Percentiles rank a stretch among this genome's conserved stretches.
These are phyloP conservation scores for Wickerhamiella kazuoi DNA, from an alignment of 805 yeast genomes.

Conservation along the genomic window DNA sequence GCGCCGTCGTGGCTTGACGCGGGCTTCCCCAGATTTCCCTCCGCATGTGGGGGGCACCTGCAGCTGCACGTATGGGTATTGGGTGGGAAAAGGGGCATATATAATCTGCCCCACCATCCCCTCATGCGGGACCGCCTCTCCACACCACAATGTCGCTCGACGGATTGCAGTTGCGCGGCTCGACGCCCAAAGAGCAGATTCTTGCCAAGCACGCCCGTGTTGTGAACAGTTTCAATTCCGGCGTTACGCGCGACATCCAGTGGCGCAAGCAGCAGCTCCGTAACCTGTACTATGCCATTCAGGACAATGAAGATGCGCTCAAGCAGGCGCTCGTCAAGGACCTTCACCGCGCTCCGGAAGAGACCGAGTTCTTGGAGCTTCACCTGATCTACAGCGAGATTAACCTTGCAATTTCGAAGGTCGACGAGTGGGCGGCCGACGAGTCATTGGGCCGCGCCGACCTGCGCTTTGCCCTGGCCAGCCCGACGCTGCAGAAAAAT, in stretches of 20 bases:
- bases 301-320: slow-evolving; percentile 39
- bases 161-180: slow-evolving; percentile 1
- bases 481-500: slow-evolving; percentile 12
- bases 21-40: too few species aligned
- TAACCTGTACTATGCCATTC: slow-evolving; percentile 44
- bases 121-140: too few species aligned
- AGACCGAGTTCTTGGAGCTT: slow-evolving; percentile 45
- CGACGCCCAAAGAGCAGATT: slow-evolving; percentile 25
- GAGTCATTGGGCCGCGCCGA: slow-evolving; percentile 19
- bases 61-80: too few species aligned
- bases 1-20: too few species aligned
- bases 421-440: slow-evolving; percentile 46
- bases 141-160: neutral
- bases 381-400: slow-evolving; percentile 36
- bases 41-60: too few species aligned
- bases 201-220: slow-evolving; percentile 29
- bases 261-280: slow-evolving; percentile 46
- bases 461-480: slow-evolving; percentile 11
- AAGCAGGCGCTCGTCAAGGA: slow-evolving; percentile 45
- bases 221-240: slow-evolving; percentile 25
- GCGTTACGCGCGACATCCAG: slow-evolving; percentile 34
- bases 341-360: slow-evolving; percentile 45
- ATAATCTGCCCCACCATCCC: too few species aligned
- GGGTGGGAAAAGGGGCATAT: too few species aligned
- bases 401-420: slow-evolving; percentile 36